These are phyloP conservation scores for Rhodosporidiobolus sp. DNA, from an alignment of 768 basidiomycete species.

Conservation along the genomic window DNA sequence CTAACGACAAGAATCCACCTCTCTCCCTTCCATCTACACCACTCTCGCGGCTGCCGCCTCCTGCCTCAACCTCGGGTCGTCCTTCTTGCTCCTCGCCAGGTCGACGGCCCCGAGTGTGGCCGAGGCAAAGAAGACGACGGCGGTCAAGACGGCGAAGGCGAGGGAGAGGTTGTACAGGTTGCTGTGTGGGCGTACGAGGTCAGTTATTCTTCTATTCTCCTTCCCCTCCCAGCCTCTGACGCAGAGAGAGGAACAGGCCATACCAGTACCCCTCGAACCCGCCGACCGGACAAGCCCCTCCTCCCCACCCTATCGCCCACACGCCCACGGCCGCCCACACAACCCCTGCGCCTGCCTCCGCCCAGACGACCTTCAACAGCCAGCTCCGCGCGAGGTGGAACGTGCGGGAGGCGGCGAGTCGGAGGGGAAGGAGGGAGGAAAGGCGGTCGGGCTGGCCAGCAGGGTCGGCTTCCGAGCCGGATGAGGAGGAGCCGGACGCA, in stretches of 20 bases:
- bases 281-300: slow-evolving; percentile 1
- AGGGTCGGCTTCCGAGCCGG: no score
- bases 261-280: slow-evolving; percentile 12
- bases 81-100: neutral
- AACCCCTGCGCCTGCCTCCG: neutral
- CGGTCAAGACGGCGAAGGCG: slow-evolving; percentile 7
- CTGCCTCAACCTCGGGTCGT: slow-evolving; percentile 2
- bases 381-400: neutral
- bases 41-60: neutral
- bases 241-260: neutral
- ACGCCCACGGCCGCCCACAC: neutral
- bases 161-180: slow-evolving; percentile 20
- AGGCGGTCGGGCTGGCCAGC: neutral
- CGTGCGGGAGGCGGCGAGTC: neutral
- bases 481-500: slow-evolving; percentile 1
- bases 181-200: neutral
- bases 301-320: slow-evolving; percentile 5
- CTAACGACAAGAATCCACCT: no score
- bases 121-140: slow-evolving; percentile 4
- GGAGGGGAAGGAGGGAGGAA: neutral
- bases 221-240: no score
- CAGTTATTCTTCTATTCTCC: no score
- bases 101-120: slow-evolving; percentile 4
- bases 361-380: neutral
- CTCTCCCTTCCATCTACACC: neutral